Percentiles rank a stretch among this genome's conserved stretches.
These are phyloP conservation scores for Bothriochloa decipiens DNA, from an alignment of 176 grass and related monocot species.

Conservation along the genomic window DNA sequence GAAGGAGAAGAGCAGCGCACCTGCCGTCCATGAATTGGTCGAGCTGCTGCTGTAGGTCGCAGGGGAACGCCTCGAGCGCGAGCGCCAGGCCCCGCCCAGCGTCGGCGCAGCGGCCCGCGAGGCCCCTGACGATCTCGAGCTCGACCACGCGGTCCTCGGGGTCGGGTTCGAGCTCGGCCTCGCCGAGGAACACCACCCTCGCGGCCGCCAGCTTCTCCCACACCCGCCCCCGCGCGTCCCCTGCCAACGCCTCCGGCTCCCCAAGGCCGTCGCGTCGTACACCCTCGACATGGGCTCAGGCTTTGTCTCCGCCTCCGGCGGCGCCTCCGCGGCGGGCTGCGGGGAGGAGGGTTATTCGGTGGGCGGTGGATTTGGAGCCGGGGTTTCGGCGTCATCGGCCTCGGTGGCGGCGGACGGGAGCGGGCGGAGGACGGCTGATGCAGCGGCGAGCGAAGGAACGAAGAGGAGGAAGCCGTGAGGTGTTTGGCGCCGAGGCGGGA, in stretches of 20 bases:
- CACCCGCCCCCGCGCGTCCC: conserved; percentile 63
- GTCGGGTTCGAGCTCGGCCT: conserved; percentile 80
- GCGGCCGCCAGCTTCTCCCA: conserved; percentile 92
- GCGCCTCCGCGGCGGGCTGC: conserved; percentile 7
- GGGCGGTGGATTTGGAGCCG: conserved; percentile 6
- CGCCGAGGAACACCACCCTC: conserved; percentile 86
- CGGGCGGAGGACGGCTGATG: conserved; percentile 42
- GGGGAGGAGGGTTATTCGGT: background rate
- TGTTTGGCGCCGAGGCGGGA: conserved; percentile 34
- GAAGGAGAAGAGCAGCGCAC: conserved; percentile 29
- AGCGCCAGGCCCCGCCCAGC: conserved; percentile 56
- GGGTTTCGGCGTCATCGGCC: conserved; percentile 2
- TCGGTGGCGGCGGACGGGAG: conserved; percentile 23
- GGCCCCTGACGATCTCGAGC: conserved; percentile 79
- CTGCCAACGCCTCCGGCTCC: conserved; percentile 84
- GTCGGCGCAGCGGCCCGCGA: conserved; percentile 56
- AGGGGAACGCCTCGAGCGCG: conserved; percentile 85
- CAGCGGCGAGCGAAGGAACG: conserved; percentile 62
- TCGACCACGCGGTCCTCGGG: conserved; percentile 81
- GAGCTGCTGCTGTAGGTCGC: conserved; percentile 78
- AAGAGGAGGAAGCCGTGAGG: conserved; percentile 58
- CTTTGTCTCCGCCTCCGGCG: background rate
- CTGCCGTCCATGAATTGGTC: conserved; percentile 89
- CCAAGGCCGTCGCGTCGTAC: conserved; percentile 93
- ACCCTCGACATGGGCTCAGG: conserved; percentile 66